Base-by-base conservation (phyloP, 305 asterid species). In the Solanum hybrid region DNA sequence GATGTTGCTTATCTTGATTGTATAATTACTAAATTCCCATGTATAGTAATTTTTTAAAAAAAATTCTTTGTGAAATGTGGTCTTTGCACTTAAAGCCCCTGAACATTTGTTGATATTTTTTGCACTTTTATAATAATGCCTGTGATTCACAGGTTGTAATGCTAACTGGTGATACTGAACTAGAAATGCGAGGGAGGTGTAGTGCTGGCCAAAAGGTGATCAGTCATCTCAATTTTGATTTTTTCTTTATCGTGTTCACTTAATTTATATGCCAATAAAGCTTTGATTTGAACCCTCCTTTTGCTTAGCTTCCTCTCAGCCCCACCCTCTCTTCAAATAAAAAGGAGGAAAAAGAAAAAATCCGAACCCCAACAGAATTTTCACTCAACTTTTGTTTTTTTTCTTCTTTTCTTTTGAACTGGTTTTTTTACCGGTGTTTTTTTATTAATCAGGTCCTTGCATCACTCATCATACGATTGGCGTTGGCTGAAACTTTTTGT, bases 141-240 rank as follows among this genome's bases (percentile, higher is more conserved):
- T 60, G 35, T 60, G 69, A 85, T 85, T 73, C 77, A 86, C 95
- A 97, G 99, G 98, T 97, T 60, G n/a, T 97, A 91, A 97, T 97
- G 99, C 98, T 96, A 94, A 94, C 99, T 69, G 99, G 99, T 90
- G 98, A 96, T 91, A 96, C 99, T 2, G 98, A 97, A 91, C 93
- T 97, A 87, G 99, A 97, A 92, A 97, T 96, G 99, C 94, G 99
- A 92, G 99, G 99, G 93, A 94, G 99, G 92, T 97, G 99, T 88
- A 96, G 99, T 93, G 99, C 99, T 88, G 99, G 99, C 87, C 99
- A 97, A 93, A 97, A 97, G 99, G 99, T 93, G 90, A 69, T 46
- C 87, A 77, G 38, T 89, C 86, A 66, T 64, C 87, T 81, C 29
- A 75, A 22, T 85, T 85, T 84, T 84, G 11, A 51, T 51, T 51